phyloP scores from a whole-genome alignment of 352 stramenopile species.

The Hyaloperonospora arabidopsidis region DNA sequence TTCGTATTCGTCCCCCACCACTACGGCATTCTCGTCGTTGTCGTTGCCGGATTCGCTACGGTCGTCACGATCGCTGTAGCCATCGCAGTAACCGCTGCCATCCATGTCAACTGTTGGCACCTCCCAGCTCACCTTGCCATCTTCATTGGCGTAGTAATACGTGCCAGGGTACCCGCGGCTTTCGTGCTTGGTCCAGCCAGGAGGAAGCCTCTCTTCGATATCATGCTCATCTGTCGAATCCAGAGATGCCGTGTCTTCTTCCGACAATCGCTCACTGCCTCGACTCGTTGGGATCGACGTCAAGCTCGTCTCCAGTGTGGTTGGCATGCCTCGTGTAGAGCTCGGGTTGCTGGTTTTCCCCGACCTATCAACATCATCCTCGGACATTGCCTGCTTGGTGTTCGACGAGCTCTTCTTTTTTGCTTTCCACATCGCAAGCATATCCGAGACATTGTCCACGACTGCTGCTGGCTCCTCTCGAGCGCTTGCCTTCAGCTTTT shows the following conservation, averaged over 20 bases:
- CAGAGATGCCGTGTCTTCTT: slow-evolving; percentile 43
- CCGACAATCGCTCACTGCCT: slow-evolving; percentile 31
- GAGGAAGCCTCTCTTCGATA: slow-evolving; percentile 30
- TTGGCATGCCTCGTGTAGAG: slow-evolving; percentile 9
- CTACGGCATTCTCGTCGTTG: slow-evolving; percentile 15
- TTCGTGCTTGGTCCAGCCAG: slow-evolving; percentile 56
- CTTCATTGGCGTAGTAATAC: slow-evolving; percentile 61
- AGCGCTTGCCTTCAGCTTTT: slow-evolving; percentile 7
- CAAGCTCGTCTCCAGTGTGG: slow-evolving; percentile 8
- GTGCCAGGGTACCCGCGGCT: slow-evolving; percentile 54
- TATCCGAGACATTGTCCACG: slow-evolving; percentile 36
- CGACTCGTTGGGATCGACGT: slow-evolving; percentile 34
- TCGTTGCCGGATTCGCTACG: slow-evolving; percentile 20
- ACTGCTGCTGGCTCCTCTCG: slow-evolving; percentile 14
- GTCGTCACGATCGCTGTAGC: slow-evolving; percentile 19
- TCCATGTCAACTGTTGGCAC: slow-evolving; percentile 34
- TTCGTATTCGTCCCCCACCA: too few species aligned
- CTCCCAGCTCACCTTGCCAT: slow-evolving; percentile 61
- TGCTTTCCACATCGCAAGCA: slow-evolving; percentile 37
- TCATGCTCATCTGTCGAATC: slow-evolving; percentile 31
- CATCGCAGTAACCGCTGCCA: slow-evolving; percentile 3
- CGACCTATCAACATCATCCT: slow-evolving; percentile 14
- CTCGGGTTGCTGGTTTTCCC: slow-evolving; percentile 12
- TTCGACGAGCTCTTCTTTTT: slow-evolving; percentile 32
- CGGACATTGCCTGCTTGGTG: slow-evolving; percentile 8